Conservation (phyloP, 306 rosid species). For the Cicer cuneatum region DNA sequence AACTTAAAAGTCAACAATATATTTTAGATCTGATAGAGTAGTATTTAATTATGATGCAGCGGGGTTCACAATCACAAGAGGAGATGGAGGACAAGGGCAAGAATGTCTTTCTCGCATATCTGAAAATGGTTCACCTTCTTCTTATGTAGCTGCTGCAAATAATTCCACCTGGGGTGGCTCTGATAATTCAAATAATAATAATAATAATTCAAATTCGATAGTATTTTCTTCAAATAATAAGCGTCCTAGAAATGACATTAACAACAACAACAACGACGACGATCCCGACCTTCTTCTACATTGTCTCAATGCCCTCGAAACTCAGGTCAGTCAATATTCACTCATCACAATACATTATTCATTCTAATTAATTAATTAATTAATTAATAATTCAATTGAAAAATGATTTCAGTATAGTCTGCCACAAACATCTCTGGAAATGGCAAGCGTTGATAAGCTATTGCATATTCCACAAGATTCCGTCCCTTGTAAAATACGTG, state of each 20-base stretch:
- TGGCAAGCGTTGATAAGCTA: slow-evolving; percentile 77
- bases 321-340: slow-evolving; percentile 59
- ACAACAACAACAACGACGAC: not conserved
- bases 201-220: slow-evolving; percentile 58
- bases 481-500: slow-evolving; percentile 96
- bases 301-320: slow-evolving; percentile 64
- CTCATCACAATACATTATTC: not conserved
- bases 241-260: slow-evolving; percentile 52
- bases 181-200: not conserved
- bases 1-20: too few species aligned
- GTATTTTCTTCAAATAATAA: slow-evolving; percentile 63
- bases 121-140: slow-evolving; percentile 46
- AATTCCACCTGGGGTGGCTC: slow-evolving; percentile 2
- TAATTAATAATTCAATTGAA: not conserved
- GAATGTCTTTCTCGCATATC: slow-evolving; percentile 66
- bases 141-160: not conserved
- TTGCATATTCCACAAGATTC: slow-evolving; percentile 90
- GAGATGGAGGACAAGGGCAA: slow-evolving; percentile 53
- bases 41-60: slow-evolving; percentile 23
- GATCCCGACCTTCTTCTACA: slow-evolving; percentile 65
- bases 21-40: too few species aligned
- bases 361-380: not conserved
- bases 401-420: slow-evolving; percentile 67
- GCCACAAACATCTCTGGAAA: slow-evolving; percentile 84
- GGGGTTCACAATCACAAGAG: slow-evolving; percentile 74